Evolutionary conservation across 129 eudicot genomes (phyloP), one percentile per base, ranked within the genome.

Genomic region (Chrysanthemum makinoi): DNA sequence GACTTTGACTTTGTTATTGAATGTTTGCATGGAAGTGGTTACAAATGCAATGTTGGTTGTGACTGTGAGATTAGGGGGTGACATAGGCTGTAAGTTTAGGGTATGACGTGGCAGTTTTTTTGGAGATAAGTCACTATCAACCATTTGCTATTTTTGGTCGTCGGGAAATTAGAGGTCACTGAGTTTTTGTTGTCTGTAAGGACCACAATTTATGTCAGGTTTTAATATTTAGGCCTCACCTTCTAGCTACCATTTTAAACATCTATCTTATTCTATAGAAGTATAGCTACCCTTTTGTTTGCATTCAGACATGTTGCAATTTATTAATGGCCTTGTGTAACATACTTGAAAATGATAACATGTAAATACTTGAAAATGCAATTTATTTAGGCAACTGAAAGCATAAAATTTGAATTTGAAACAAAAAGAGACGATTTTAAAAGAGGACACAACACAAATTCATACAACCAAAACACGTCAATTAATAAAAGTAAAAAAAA

Each of bases 141-240:
- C 73, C 76, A 77, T 75, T 75, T 69, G 58, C 84, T 49, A 80
- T 24, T 68, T 80, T 69, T 53, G 80, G 80, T 76, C 53, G 49
- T 75, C 65, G 79, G 68, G 81, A 72, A 22, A 18, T n/a, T n/a
- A 11, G 57, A 73, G 59, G 72, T 72, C 77, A 62, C 77, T 62
- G 66, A 24, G 75, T 58, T 77, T 69, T 77, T 63, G 77, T 62
- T 62, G 81, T 62, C 66, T 30, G 69, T 7, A 68, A 71, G 79
- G 79, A 49, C 79, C 83, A 11, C 60, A 44, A 43, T 10, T 10
- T 22, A 17, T 64, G 77, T 22, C 65, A 70, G 13, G 50, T 53
- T 64, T 52, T 73, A 52, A 69, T 66, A 66, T 46, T 79, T 58
- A 60, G 20, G 15, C 48, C 62, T 44, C 62, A 51, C 11, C 44